These are phyloP conservation scores for Aspergillus sergii DNA, from an alignment of 2,329 filamentous ascomycete genomes.

Conservation along the genomic window DNA sequence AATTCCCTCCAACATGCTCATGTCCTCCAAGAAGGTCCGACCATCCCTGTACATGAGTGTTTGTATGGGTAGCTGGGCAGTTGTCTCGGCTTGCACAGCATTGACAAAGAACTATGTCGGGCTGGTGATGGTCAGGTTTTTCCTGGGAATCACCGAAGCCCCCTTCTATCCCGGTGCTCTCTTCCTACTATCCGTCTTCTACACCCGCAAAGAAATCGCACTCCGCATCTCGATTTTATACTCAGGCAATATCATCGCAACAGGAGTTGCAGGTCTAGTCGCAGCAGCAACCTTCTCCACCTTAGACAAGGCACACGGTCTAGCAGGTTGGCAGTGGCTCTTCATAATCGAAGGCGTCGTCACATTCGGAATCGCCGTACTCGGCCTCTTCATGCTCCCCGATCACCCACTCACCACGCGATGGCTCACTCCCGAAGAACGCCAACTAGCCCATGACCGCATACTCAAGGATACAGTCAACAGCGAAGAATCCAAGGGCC, in stretches of 20 bases:
- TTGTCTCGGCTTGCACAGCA: slow-evolving; percentile 60
- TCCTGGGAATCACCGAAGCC: slow-evolving; percentile 64
- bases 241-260: slow-evolving; percentile 20
- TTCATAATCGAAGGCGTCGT: slow-evolving; percentile 25
- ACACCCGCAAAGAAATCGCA: slow-evolving; percentile 35
- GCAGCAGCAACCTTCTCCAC: slow-evolving; percentile 20
- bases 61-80: slow-evolving; percentile 61
- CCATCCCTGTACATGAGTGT: slow-evolving; percentile 54
- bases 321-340: slow-evolving; percentile 24
- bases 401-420: background rate
- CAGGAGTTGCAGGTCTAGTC: slow-evolving; percentile 18
- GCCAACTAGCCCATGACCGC: background rate
- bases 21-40: slow-evolving; percentile 48
- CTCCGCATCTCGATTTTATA: slow-evolving; percentile 26
- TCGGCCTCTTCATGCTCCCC: slow-evolving; percentile 1
- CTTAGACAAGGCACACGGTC: slow-evolving; percentile 14
- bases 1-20: slow-evolving; percentile 51
- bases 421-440: background rate
- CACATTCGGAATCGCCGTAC: slow-evolving; percentile 1
- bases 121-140: slow-evolving; percentile 59
- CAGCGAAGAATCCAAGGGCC: background rate
- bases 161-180: slow-evolving; percentile 55
- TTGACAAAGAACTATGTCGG: slow-evolving; percentile 54
- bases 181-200: slow-evolving; percentile 42
- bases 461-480: background rate